Evolutionary conservation across 108 stramenopile species (phyloP).

Genomic region (Nannochloropsis granulata): DNA sequence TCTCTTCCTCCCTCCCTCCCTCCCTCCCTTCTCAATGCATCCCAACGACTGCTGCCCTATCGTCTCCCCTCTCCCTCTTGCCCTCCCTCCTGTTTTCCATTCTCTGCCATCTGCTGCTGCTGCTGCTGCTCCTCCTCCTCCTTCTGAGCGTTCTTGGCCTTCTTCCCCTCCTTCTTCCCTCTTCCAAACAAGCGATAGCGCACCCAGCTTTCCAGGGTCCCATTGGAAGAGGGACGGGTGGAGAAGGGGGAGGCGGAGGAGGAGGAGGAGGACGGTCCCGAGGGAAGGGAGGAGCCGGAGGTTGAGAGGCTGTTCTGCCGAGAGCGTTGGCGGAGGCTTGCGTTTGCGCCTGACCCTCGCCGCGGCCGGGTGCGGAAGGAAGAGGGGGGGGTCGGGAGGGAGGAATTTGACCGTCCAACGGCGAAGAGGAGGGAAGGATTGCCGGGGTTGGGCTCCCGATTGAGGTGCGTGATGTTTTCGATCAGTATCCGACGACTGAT

Average conservation of each 20-base stretch:
- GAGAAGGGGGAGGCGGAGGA: no score
- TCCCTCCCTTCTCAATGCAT: not conserved
- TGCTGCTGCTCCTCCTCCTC: no score
- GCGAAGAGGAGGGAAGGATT: not conserved
- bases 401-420: not conserved
- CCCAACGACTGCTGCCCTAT: not conserved
- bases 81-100: no score
- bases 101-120: no score
- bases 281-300: not conserved
- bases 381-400: not conserved
- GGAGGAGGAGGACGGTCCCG: not conserved
- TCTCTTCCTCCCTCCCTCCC: not conserved
- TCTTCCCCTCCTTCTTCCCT: no score
- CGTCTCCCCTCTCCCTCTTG: no score
- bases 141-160: no score
- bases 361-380: not conserved
- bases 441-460: not conserved
- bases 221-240: no score
- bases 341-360: not conserved
- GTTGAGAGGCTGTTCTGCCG: not conserved
- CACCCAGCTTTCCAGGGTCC: no score
- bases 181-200: no score
- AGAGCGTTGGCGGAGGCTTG: not conserved
- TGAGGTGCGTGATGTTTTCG: not conserved
- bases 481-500: no score